phyloP scores from a whole-genome alignment of 2,329 filamentous ascomycete genomes.

The Venturia effusa region DNA sequence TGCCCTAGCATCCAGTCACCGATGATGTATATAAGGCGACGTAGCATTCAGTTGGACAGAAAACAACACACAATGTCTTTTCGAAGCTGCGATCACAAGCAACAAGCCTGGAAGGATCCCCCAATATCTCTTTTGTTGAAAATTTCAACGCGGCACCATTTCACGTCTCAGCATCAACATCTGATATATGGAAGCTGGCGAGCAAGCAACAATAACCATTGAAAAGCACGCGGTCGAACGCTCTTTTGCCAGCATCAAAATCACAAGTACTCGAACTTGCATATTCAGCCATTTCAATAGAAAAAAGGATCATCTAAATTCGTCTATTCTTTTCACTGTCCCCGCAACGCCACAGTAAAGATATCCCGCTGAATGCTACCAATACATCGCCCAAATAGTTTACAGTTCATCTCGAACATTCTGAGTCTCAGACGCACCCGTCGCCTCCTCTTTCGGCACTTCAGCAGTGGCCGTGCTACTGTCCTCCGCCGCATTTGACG shows the following conservation, averaged over 20 bases:
- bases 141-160: too few relatives aligned
- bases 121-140: too few relatives aligned
- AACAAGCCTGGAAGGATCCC: too few relatives aligned
- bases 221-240: too few relatives aligned
- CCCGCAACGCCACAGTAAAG: background rate
- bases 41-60: background rate
- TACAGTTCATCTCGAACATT: constrained; percentile 8
- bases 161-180: too few relatives aligned
- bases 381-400: background rate
- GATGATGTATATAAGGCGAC: background rate
- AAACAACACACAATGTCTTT: background rate
- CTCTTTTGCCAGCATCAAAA: too few relatives aligned
- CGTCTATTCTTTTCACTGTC: background rate
- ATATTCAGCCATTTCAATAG: background rate
- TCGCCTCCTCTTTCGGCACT: constrained; percentile 1
- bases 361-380: background rate
- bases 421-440: background rate
- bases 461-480: constrained; percentile 14
- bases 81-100: background rate
- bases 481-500: constrained; percentile 21
- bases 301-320: background rate
- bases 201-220: too few relatives aligned
- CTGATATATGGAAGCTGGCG: too few relatives aligned
- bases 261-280: too few relatives aligned
- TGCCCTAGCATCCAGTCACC: background rate